Conservation (phyloP, 2,329 filamentous ascomycete genomes). For the Sporothrix inflata region DNA sequence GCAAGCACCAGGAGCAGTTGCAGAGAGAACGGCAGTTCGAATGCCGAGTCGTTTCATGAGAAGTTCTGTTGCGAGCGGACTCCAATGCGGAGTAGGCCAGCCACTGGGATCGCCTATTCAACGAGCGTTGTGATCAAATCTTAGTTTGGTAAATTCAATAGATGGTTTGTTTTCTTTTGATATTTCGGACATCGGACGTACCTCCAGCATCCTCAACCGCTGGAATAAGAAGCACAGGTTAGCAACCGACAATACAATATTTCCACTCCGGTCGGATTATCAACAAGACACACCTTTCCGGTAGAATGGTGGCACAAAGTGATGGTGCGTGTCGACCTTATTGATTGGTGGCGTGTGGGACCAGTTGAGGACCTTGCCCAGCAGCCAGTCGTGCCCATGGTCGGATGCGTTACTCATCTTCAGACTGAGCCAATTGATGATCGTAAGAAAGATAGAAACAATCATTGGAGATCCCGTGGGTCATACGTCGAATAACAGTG, state of each 20-base stretch:
- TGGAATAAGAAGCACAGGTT: background rate
- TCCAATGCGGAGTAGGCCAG: background rate
- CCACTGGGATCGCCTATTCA: background rate
- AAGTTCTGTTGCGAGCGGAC: background rate
- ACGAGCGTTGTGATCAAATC: no score
- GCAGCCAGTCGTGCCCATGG: slow-evolving; percentile 2
- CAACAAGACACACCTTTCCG: background rate
- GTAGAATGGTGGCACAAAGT: background rate
- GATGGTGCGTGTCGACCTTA: slow-evolving; percentile 5
- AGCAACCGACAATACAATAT: background rate
- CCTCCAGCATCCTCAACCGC: background rate
- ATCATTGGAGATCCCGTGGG: background rate
- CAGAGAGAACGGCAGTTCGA: background rate
- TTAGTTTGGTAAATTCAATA: background rate
- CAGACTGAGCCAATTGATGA: background rate
- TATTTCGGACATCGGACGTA: background rate
- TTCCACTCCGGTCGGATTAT: background rate
- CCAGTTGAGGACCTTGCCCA: slow-evolving; percentile 9
- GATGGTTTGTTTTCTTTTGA: background rate
- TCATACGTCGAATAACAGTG: background rate
- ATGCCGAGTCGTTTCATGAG: background rate
- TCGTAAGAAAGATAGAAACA: background rate
- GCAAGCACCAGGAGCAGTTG: background rate
- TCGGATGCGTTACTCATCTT: background rate
- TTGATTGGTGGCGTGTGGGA: background rate